A percentile compares a stretch with the other conserved stretches of the same genome.
Evolutionary conservation across 768 basidiomycete species (phyloP).

Genomic region (Obba rivulosa): DNA sequence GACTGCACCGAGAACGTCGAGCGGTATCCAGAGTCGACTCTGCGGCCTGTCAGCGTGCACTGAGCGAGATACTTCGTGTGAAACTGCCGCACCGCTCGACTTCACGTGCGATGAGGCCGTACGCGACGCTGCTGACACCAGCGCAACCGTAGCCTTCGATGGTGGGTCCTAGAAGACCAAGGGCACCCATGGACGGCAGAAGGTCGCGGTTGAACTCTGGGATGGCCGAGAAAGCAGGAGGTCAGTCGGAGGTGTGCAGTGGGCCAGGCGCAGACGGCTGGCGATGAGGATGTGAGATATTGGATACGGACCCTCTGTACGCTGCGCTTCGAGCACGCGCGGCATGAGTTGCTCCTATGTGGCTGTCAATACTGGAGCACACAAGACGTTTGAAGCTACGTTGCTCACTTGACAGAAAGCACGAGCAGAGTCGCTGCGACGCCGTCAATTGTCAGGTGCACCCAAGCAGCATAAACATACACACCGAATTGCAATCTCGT

Average conservation of each 20-base stretch:
- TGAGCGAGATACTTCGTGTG: not conserved
- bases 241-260: not conserved
- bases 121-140: constrained; percentile 85
- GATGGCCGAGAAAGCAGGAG: not conserved
- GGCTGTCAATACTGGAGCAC: not conserved
- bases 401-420: constrained; percentile 69
- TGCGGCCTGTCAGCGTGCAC: constrained; percentile 21
- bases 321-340: constrained; percentile 84
- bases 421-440: constrained; percentile 65
- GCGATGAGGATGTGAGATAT: no score
- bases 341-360: constrained; percentile 74
- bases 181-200: constrained; percentile 86
- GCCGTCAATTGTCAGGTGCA: not conserved
- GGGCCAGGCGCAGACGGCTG: not conserved
- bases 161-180: constrained; percentile 88
- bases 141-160: constrained; percentile 94
- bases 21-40: constrained; percentile 95
- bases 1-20: constrained; percentile 94
- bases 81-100: constrained; percentile 66
- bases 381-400: not conserved
- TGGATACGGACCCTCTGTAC: constrained; percentile 71
- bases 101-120: constrained; percentile 90
- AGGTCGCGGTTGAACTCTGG: constrained; percentile 73
- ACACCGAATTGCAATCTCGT: constrained; percentile 85
- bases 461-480: constrained; percentile 8